Evolutionary conservation across 805 yeast species (phyloP).

Genomic region (Cyberlindnera mrakii): DNA sequence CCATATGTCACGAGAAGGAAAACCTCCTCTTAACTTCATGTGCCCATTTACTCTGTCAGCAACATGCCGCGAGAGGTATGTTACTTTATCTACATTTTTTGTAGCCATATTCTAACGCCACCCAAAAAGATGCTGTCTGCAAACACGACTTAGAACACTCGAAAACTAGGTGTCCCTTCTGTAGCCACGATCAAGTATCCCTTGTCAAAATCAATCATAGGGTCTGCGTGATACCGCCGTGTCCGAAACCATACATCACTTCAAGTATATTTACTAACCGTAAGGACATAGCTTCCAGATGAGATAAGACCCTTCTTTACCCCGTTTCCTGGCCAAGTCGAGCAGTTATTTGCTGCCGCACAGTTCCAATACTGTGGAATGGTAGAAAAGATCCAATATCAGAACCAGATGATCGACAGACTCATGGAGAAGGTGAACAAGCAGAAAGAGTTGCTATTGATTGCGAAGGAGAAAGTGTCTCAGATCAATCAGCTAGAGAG

Average conservation of each 20-base stretch:
- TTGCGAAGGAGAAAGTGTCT: conserved; percentile 20
- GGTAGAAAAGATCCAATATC: conserved; percentile 16
- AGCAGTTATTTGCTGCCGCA: conserved; percentile 19
- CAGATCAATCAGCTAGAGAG: conserved; percentile 12
- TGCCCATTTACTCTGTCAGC: conserved; percentile 31
- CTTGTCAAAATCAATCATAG: conserved; percentile 13
- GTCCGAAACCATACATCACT: not conserved
- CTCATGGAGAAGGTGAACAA: conserved; percentile 15
- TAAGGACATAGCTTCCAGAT: conserved; percentile 8
- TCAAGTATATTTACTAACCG: not conserved
- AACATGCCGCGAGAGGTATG: conserved; percentile 22
- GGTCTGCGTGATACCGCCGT: not conserved
- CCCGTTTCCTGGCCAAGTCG: conserved; percentile 20
- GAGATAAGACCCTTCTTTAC: conserved; percentile 19
- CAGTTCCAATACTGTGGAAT: conserved; percentile 20
- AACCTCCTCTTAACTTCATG: conserved; percentile 30
- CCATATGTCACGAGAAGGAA: conserved; percentile 26
- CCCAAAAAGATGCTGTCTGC: conserved; percentile 2
- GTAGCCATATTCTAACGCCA: not conserved
- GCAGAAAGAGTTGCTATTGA: conserved; percentile 16
- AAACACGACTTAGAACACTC: conserved; percentile 3
- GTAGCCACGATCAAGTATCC: conserved; percentile 14
- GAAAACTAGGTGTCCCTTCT: conserved; percentile 12
- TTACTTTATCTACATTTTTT: not conserved
- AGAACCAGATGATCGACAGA: conserved; percentile 9